Base-by-base conservation (phyloP, 2,329 filamentous ascomycete genomes). In the Beauveria asiatica region DNA sequence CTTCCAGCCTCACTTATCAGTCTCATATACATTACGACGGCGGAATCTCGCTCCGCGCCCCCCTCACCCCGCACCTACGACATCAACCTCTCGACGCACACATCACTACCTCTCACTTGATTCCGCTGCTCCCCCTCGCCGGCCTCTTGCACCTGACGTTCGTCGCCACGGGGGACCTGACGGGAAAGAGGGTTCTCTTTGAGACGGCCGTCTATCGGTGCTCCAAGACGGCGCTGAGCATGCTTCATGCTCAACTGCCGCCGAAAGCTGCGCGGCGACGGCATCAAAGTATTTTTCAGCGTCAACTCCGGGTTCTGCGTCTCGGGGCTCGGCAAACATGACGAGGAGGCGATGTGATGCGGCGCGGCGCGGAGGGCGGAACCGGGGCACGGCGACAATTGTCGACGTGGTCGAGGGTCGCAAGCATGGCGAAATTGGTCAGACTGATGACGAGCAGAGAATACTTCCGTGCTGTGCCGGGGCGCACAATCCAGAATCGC, bases 161-260 rank as follows among this genome's bases (percentile, higher is more conserved):
- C 55, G 65, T 0, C 49, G 55, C 1, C 65, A 65, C 11, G 2
- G 76, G 76, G 77, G 78, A 75, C 74, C 2, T 11, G 30, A 33
- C 30, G 30, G 1, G 10, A 9, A 77, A 79, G 60, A 25, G 64
- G 9, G 62, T 59, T 5, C 58, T 48, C 21, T 52, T 49, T 17
- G 59, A 41, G 53, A 25, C 60, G 6, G 48, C 64, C 13, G 60
- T 66, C 1, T 80, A 80, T 61, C 72, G 77, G 4, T 69, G 68
- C 27, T 66, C 67, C 27, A 80, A 80, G 67, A 73, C 72, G 0
- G 78, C 74, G 0, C 65, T 80, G 61, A 80, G 79, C 63, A 80
- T 80, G 77, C 61, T 33, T 80, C 62, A 76, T 79, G 76, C 68
- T 72, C 6, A 74, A 78, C 62, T 80, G 76, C 74, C 60, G 66